Evolutionary conservation across 805 yeast species (phyloP).

Genomic region (Candida coleopterorum): DNA sequence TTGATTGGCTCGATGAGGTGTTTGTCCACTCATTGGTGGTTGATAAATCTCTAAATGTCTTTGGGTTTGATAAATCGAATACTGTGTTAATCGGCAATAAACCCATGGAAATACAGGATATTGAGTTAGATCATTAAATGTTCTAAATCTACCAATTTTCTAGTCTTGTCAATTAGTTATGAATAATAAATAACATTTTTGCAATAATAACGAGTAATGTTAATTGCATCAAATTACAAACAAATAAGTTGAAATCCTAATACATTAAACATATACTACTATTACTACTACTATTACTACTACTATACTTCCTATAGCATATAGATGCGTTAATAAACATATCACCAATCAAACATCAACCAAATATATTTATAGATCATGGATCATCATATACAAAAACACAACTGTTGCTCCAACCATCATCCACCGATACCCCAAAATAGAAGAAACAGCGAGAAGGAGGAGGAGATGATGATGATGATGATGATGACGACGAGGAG

Average conservation of each 20-base stretch:
- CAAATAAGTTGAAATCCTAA: too few species aligned
- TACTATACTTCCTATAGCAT: not conserved
- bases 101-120: slow-evolving; percentile 94
- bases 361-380: not conserved
- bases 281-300: too few species aligned
- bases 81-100: slow-evolving; percentile 72
- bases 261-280: too few species aligned
- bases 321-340: not conserved
- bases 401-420: not conserved
- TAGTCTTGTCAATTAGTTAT: too few species aligned
- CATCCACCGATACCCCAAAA: not conserved
- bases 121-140: slow-evolving; percentile 84
- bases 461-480: too few species aligned
- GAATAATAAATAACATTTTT: too few species aligned
- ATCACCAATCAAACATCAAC: not conserved
- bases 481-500: too few species aligned
- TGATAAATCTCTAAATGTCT: slow-evolving; percentile 78
- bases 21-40: slow-evolving; percentile 92
- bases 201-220: too few species aligned
- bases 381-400: not conserved
- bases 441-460: too few species aligned
- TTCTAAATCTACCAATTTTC: too few species aligned
- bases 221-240: too few species aligned
- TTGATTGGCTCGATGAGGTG: slow-evolving; percentile 51
- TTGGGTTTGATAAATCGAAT: slow-evolving; percentile 54